These are phyloP conservation scores for Hyaloscypha bicolor DNA, from an alignment of 495 filamentous ascomycete genomes.

Conservation along the genomic window DNA sequence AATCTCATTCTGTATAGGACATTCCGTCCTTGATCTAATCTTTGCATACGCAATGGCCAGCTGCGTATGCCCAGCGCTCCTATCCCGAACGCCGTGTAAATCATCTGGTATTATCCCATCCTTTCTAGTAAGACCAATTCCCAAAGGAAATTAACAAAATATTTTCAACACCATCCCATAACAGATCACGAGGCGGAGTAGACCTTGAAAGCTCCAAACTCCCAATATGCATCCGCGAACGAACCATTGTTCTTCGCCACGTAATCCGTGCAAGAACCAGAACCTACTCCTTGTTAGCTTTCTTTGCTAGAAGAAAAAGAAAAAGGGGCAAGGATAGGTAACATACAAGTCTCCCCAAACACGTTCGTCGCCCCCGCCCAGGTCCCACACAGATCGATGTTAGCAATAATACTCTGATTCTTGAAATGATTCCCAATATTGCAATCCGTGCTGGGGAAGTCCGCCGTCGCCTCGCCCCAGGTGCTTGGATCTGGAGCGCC, in stretches of 20 bases:
- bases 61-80: not conserved
- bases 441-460: slow-evolving; percentile 59
- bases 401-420: slow-evolving; percentile 67
- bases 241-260: slow-evolving; percentile 64
- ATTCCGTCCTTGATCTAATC: not conserved
- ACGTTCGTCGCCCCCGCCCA: slow-evolving; percentile 51
- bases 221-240: slow-evolving; percentile 67
- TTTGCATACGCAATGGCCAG: not conserved
- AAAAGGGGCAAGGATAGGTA: slow-evolving; percentile 31
- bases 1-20: not conserved
- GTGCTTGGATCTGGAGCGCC: slow-evolving; percentile 55
- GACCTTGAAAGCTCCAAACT: slow-evolving; percentile 65
- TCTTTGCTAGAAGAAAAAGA: slow-evolving; percentile 7
- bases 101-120: not conserved
- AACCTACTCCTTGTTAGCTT: slow-evolving; percentile 29
- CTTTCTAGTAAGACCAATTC: not conserved
- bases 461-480: slow-evolving; percentile 62
- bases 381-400: slow-evolving; percentile 70
- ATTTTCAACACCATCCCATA: not conserved
- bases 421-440: slow-evolving; percentile 62
- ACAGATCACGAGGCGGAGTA: slow-evolving; percentile 37
- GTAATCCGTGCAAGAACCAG: slow-evolving; percentile 59
- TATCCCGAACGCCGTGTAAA: not conserved
- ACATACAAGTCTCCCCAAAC: slow-evolving; percentile 37
- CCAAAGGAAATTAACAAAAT: not conserved